phyloP scores from a whole-genome alignment of 306 rosid genomes.

The Prunus campanulata region DNA sequence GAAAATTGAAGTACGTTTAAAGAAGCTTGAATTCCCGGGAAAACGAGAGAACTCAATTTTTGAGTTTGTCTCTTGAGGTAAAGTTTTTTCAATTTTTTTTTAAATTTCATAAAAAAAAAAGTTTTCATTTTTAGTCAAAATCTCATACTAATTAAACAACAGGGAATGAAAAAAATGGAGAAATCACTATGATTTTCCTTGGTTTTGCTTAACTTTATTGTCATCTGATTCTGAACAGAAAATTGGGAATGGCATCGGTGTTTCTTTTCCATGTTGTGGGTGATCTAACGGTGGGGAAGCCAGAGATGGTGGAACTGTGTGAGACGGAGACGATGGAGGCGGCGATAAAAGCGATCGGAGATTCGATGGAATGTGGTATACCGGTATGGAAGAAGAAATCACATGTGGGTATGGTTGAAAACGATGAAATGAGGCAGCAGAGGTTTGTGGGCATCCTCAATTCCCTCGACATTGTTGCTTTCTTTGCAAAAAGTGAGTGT shows the following conservation, averaged over 20 bases:
- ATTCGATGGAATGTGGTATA: slow-evolving; percentile 78
- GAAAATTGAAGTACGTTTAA: background rate
- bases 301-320: slow-evolving; percentile 81
- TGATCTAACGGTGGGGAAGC: slow-evolving; percentile 98
- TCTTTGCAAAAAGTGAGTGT: slow-evolving; percentile 60
- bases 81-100: background rate
- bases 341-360: slow-evolving; percentile 78
- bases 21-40: slow-evolving; percentile 7
- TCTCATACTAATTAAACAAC: background rate
- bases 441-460: slow-evolving; percentile 90
- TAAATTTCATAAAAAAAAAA: no score
- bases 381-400: slow-evolving; percentile 82
- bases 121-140: background rate
- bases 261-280: slow-evolving; percentile 91
- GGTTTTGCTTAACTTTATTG: background rate
- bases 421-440: slow-evolving; percentile 72
- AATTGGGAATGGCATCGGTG: slow-evolving; percentile 77
- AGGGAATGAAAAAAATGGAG: background rate
- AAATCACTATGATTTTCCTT: background rate
- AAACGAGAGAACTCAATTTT: background rate
- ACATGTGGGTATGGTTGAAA: slow-evolving; percentile 53
- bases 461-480: slow-evolving; percentile 85
- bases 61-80: slow-evolving; percentile 2
- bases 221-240: slow-evolving; percentile 12
- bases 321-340: slow-evolving; percentile 81